phyloP scores from a whole-genome alignment of 192 early-diverging fungal genomes.

The Spizellomyces sp. region DNA sequence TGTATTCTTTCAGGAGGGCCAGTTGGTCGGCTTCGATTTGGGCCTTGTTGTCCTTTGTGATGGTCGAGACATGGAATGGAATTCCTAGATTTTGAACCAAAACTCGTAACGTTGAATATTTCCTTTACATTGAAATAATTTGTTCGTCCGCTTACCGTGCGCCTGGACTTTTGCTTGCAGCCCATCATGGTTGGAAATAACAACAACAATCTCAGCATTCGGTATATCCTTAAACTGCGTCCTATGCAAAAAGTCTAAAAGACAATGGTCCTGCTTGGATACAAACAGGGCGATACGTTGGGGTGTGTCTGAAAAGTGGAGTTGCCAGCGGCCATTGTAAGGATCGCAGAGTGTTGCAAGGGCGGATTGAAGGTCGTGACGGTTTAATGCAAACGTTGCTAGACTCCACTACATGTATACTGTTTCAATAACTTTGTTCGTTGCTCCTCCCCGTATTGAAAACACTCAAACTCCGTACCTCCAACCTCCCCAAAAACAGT shows the following conservation, averaged over 20 bases:
- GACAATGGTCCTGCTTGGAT: conserved; percentile 32
- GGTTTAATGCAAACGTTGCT: conserved; percentile 1
- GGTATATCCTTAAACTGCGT: conserved; percentile 11
- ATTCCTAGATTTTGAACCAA: no score
- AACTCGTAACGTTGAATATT: no score
- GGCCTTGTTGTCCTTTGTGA: conserved; percentile 18
- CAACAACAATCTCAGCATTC: conserved; percentile 12
- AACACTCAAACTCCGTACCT: conserved; percentile 4
- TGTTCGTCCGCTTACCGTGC: background rate
- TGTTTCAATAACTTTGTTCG: background rate
- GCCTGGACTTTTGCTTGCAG: background rate
- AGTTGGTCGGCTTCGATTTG: conserved; percentile 5
- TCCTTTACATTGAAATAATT: no score
- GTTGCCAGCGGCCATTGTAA: conserved; percentile 16
- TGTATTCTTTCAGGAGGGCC: conserved; percentile 7
- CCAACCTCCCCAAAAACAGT: conserved; percentile 21
- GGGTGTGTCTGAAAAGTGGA: conserved; percentile 21
- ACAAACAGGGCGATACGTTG: conserved; percentile 25
- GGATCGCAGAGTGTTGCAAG: conserved; percentile 14
- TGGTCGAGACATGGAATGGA: background rate
- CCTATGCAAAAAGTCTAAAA: conserved; percentile 20
- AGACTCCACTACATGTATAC: conserved; percentile 7
- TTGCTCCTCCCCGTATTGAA: background rate
- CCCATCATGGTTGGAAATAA: conserved; percentile 20
- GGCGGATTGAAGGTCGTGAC: background rate